Evolutionary conservation across 169 alveolate genomes (phyloP).

Genomic region (Eimeria falciformis): DNA sequence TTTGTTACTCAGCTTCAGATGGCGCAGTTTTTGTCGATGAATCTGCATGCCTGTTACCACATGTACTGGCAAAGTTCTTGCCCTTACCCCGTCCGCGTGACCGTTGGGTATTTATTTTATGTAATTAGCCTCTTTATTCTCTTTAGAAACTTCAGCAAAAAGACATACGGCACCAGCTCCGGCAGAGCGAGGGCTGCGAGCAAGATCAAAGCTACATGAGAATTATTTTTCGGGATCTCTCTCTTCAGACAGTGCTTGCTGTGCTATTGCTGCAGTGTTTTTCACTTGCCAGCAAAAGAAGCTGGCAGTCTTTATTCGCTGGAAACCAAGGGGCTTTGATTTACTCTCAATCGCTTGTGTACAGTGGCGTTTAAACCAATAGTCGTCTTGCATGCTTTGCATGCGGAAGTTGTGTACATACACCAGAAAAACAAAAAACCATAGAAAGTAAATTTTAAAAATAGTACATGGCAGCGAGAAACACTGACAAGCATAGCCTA

Average conservation of each 20-base stretch:
- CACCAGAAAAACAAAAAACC: too few relatives aligned
- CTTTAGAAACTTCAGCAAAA: conserved; percentile 78
- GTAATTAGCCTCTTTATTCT: conserved; percentile 78
- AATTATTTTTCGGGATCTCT: conserved; percentile 5
- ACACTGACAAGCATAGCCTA: too few relatives aligned
- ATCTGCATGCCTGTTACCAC: conserved; percentile 69
- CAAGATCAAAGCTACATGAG: neutral
- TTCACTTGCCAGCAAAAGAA: too few relatives aligned
- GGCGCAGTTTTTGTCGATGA: conserved; percentile 80
- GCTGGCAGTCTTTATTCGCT: too few relatives aligned
- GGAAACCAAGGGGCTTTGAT: too few relatives aligned
- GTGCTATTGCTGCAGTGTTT: neutral
- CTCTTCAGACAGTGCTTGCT: neutral
- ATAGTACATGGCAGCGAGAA: too few relatives aligned
- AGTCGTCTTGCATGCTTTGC: too few relatives aligned
- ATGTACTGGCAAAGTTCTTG: conserved; percentile 35
- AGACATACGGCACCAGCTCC: conserved; percentile 69
- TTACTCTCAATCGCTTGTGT: too few relatives aligned
- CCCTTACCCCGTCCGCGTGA: conserved; percentile 77
- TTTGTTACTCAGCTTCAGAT: conserved; percentile 82
- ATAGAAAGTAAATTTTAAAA: too few relatives aligned
- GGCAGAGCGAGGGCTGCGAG: neutral
- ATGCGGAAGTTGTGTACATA: neutral
- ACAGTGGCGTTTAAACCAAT: too few relatives aligned
- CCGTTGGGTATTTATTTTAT: conserved; percentile 78